Evolutionary conservation across 768 basidiomycete species (phyloP), one percentile per base, ranked within the genome.

Genomic region (Tylopilus balloui): DNA sequence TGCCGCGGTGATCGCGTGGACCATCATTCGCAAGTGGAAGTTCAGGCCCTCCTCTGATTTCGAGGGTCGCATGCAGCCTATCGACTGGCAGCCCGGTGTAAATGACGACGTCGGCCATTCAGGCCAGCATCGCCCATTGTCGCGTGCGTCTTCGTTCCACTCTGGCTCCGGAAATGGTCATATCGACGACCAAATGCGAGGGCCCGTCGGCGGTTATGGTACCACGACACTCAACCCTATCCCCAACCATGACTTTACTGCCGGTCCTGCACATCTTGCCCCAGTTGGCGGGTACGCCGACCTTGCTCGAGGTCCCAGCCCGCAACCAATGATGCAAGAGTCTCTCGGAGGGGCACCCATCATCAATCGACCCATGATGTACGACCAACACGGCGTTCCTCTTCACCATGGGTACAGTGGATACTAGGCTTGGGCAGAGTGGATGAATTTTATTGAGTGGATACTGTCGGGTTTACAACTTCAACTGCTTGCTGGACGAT

Each of bases 21-120:
- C 90, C 41, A 70, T 91, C 62, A 87, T 92, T 75, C 85, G 91
- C 72, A 92, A 92, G 68, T 92, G 88, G 86, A 91, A 92, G 72
- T 83, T 92, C 62, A 81, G 80, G 46, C 81, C 86, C 49, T 92
- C 90, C 25, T 76, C 79, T 61, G 77, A 79, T 58, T 92, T 92
- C 64, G 86, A 89, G 59, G 80, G 83, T 53, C 88, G 90, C 56
- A 80, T 94, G 72, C 80, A 86, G 51, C 90, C 92, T 52, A 89
- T 92, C 63, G 83, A 91, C 71, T 92, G 88, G 88, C 81, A 86
- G 62, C 87, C 88, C n/a, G 73, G 67, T 41, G 71, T 68, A 25
- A 69, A 71, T 4, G 76, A 77, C 8, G 76, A 78, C 47, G 45
- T 57, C 28, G 76, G 67, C 50, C 64, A 75, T 42, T 70, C 81